phyloP scores from a whole-genome alignment of 768 basidiomycete genomes.

The Suillus plorans region DNA sequence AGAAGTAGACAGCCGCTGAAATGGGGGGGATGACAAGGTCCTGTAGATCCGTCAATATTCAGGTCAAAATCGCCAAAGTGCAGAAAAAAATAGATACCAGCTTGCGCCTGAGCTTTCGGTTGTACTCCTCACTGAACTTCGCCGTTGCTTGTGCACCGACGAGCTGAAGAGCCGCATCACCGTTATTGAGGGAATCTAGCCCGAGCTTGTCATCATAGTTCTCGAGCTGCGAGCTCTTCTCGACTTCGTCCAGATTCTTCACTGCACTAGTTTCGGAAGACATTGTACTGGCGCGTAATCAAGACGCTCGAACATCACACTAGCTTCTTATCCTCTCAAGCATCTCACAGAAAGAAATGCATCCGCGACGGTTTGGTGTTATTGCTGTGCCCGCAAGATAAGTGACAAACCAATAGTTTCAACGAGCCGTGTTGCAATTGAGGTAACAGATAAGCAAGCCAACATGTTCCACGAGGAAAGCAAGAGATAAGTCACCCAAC shows the following conservation, averaged over 20 bases:
- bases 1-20: slow-evolving; percentile 67
- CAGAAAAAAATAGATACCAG: slow-evolving; percentile 36
- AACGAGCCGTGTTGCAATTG: neutral
- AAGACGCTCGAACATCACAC: neutral
- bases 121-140: slow-evolving; percentile 62
- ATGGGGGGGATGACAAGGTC: slow-evolving; percentile 54
- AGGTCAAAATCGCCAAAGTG: neutral
- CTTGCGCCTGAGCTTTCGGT: slow-evolving; percentile 54
- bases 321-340: slow-evolving; percentile 13
- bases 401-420: neutral
- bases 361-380: slow-evolving; percentile 7
- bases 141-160: slow-evolving; percentile 51
- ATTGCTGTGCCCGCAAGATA: slow-evolving; percentile 11
- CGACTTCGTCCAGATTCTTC: slow-evolving; percentile 13
- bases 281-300: slow-evolving; percentile 14
- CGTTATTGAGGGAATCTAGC: slow-evolving; percentile 38
- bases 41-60: slow-evolving; percentile 23
- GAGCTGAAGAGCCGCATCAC: slow-evolving; percentile 61
- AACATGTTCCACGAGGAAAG: slow-evolving; percentile 12
- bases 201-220: slow-evolving; percentile 34
- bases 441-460: slow-evolving; percentile 17
- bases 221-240: slow-evolving; percentile 18
- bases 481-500: neutral
- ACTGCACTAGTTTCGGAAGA: slow-evolving; percentile 13
- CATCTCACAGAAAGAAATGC: slow-evolving; percentile 6